A percentile compares a stretch with the other conserved stretches of the same genome.
These are phyloP conservation scores for Pseudohalonectria lignicola DNA, from an alignment of 2,329 filamentous ascomycete genomes.

Conservation along the genomic window DNA sequence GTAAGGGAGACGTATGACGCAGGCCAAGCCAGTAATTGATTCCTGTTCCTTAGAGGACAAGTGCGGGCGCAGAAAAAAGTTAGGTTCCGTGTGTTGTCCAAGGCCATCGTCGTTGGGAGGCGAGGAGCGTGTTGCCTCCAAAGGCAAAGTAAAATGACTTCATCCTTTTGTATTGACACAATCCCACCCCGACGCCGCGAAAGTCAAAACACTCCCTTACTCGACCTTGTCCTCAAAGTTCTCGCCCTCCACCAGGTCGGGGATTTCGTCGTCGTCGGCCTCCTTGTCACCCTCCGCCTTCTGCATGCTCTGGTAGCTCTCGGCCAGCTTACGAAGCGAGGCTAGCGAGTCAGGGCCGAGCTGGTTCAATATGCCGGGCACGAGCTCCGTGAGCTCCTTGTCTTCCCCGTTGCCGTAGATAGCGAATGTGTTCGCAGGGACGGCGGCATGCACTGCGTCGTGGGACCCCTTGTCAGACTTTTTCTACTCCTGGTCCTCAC, in stretches of 20 bases:
- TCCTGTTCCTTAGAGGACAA: too few relatives aligned
- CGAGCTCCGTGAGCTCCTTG: constrained; percentile 99
- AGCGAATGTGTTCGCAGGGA: constrained; percentile 97
- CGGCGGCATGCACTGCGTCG: constrained; percentile 80
- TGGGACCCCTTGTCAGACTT: not conserved
- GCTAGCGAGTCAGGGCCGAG: constrained; percentile 96
- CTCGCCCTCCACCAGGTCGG: constrained; percentile 91
- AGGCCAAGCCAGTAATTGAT: too few relatives aligned
- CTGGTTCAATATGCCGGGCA: constrained; percentile 98
- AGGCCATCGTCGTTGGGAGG: too few relatives aligned
- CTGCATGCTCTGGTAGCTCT: constrained; percentile 99
- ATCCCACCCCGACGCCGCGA: not conserved
- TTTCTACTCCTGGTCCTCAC: not conserved
- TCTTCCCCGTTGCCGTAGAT: constrained; percentile 98
- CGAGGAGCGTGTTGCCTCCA: too few relatives aligned
- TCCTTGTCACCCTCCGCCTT: constrained; percentile 76
- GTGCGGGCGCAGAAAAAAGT: too few relatives aligned
- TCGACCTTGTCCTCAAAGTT: constrained; percentile 98
- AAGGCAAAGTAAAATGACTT: too few relatives aligned
- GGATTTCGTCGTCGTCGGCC: constrained; percentile 85
- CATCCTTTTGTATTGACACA: not conserved
- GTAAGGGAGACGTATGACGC: too few relatives aligned
- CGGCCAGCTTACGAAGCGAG: constrained; percentile 93
- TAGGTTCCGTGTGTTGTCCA: too few relatives aligned
- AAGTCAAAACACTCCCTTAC: constrained; percentile 35